A percentile compares a stretch with the other conserved stretches of the same genome.
Conservation (phyloP, 352 stramenopile genomes). For the Phytophthora fragariaefolia region DNA sequence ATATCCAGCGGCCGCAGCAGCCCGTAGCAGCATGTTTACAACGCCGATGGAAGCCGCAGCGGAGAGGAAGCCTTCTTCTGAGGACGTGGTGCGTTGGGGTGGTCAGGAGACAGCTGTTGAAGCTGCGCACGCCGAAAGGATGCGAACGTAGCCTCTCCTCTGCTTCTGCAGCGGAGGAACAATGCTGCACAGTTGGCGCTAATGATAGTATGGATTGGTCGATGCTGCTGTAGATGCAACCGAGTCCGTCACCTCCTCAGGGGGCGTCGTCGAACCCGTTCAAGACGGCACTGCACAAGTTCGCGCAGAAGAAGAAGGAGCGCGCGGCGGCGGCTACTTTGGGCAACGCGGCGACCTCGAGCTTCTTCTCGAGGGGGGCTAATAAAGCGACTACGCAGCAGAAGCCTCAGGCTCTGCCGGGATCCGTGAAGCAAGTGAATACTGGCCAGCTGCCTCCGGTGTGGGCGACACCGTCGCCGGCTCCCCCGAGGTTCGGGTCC, state of each 20-base stretch:
- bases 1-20: slow-evolving; percentile 16
- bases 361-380: slow-evolving; percentile 71
- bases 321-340: slow-evolving; percentile 32
- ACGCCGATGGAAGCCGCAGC: slow-evolving; percentile 28
- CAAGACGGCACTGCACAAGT: slow-evolving; percentile 83
- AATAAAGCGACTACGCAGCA: slow-evolving; percentile 44
- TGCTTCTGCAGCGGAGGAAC: too few species aligned
- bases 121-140: slow-evolving; percentile 9
- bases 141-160: too few species aligned
- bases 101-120: slow-evolving; percentile 12
- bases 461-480: slow-evolving; percentile 71
- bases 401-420: slow-evolving; percentile 60
- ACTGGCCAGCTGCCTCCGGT: slow-evolving; percentile 77
- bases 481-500: slow-evolving; percentile 46
- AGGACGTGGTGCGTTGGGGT: slow-evolving; percentile 34
- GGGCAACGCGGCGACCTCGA: slow-evolving; percentile 52
- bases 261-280: slow-evolving; percentile 70
- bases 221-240: slow-evolving; percentile 16
- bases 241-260: slow-evolving; percentile 32
- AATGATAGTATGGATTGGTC: neutral
- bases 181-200: too few species aligned
- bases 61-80: slow-evolving; percentile 15
- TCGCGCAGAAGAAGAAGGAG: slow-evolving; percentile 83
- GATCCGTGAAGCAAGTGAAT: slow-evolving; percentile 77
- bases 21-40: neutral